Percentiles rank a stretch among this genome's conserved stretches.
phyloP scores from a whole-genome alignment of 768 basidiomycete genomes.

The Lentinula sp. region DNA sequence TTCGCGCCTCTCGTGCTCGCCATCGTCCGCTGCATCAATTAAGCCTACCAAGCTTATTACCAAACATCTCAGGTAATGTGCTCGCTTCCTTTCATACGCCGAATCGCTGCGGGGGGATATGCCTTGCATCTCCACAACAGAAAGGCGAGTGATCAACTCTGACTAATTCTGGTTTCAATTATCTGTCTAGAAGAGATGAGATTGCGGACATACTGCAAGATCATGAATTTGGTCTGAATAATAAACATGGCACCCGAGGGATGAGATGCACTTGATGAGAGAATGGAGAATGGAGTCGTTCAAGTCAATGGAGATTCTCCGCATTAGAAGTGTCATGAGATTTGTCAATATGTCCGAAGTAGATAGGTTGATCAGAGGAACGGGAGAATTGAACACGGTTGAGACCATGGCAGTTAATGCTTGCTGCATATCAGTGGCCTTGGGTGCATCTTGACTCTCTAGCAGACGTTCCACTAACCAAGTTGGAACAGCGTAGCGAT shows the following conservation, averaged over 20 bases:
- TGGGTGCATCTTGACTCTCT: constrained; percentile 47
- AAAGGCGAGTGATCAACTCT: constrained; percentile 73
- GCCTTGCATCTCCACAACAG: constrained; percentile 63
- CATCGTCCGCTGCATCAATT: constrained; percentile 54
- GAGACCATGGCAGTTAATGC: constrained; percentile 76
- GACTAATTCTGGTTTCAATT: constrained; percentile 28
- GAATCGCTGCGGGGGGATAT: constrained; percentile 32
- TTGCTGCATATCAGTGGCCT: constrained; percentile 44
- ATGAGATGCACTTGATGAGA: constrained; percentile 72
- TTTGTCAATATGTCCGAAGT: constrained; percentile 85
- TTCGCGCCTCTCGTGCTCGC: constrained; percentile 21
- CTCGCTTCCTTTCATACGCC: constrained; percentile 31
- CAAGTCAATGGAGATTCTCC: constrained; percentile 55
- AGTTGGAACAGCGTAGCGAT: constrained; percentile 85
- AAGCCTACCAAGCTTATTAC: constrained; percentile 67
- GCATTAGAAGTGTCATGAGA: constrained; percentile 67
- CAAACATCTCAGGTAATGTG: constrained; percentile 65
- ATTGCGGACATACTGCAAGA: constrained; percentile 46
- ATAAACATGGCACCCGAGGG: constrained; percentile 87
- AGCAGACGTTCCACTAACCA: constrained; percentile 75
- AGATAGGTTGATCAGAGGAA: constrained; percentile 82
- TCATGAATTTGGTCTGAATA: constrained; percentile 97
- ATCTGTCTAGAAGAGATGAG: background rate
- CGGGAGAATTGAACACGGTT: constrained; percentile 75
- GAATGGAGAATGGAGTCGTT: constrained; percentile 60